These are phyloP conservation scores for Chenopodium album DNA, from an alignment of 148 eudicot genomes.

Conservation along the genomic window DNA sequence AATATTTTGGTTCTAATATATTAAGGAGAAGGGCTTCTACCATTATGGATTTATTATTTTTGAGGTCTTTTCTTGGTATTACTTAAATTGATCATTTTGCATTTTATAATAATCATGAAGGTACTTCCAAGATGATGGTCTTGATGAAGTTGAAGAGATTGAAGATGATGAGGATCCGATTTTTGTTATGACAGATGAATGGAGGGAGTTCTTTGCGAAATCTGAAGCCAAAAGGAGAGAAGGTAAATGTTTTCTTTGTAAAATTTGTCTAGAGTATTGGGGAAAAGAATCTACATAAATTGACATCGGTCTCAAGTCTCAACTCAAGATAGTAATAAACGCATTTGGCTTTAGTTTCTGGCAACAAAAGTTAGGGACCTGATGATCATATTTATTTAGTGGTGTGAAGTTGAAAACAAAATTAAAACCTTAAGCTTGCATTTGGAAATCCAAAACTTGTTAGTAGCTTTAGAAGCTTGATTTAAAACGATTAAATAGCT, in stretches of 20 bases:
- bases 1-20: not conserved
- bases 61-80: slow-evolving; percentile 16
- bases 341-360: too few species aligned
- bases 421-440: not conserved
- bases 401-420: not conserved
- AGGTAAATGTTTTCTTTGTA: slow-evolving; percentile 28
- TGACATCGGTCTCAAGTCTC: too few species aligned
- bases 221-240: slow-evolving; percentile 73
- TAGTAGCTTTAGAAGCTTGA: too few species aligned
- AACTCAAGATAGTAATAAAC: too few species aligned
- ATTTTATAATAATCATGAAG: not conserved
- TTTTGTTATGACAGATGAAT: slow-evolving; percentile 80
- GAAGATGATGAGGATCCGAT: slow-evolving; percentile 59
- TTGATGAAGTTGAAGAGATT: slow-evolving; percentile 34
- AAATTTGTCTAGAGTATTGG: not conserved
- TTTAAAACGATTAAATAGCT: too few species aligned
- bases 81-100: not conserved
- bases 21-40: not conserved
- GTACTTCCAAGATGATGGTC: slow-evolving; percentile 23
- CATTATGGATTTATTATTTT: not conserved
- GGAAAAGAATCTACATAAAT: not conserved
- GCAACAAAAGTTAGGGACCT: too few species aligned
- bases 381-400: not conserved
- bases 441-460: not conserved
- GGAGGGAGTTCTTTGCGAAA: slow-evolving; percentile 87